phyloP scores from a whole-genome alignment of 148 eudicot genomes.

The Rheum nobile region DNA sequence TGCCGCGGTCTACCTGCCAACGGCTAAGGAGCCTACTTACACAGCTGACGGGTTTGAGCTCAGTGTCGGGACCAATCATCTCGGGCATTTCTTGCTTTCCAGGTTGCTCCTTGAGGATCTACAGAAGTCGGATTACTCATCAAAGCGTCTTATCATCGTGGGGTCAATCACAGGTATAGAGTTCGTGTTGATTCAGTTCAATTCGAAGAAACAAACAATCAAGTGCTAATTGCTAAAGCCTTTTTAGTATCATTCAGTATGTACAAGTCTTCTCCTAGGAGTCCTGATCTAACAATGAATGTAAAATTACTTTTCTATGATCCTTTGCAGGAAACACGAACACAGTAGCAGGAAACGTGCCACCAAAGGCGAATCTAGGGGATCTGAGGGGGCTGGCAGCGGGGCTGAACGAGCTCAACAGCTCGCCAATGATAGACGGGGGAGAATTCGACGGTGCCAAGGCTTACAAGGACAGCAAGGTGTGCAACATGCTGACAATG shows the following conservation, averaged over 20 bases:
- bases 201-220: too few relatives aligned
- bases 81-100: constrained; percentile 34
- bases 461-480: constrained; percentile 95
- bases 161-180: constrained; percentile 39
- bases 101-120: constrained; percentile 38
- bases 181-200: background rate
- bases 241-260: background rate
- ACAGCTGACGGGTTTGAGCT: constrained; percentile 35
- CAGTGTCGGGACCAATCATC: constrained; percentile 43
- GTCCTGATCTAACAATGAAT: background rate
- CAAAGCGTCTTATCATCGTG: constrained; percentile 37
- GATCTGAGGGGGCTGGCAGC: constrained; percentile 75
- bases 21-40: constrained; percentile 62
- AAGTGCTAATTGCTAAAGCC: too few relatives aligned
- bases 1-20: constrained; percentile 73
- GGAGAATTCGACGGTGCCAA: constrained; percentile 93
- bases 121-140: constrained; percentile 35
- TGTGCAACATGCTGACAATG: constrained; percentile 98
- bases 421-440: constrained; percentile 85
- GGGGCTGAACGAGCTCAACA: constrained; percentile 58
- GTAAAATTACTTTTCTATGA: background rate
- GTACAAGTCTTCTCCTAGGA: background rate
- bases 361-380: constrained; percentile 89
- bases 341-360: constrained; percentile 89
- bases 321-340: constrained; percentile 63